Evolutionary conservation across 2,329 filamentous ascomycete species (phyloP).

Genomic region (Aspergillus quadrilineatus): DNA sequence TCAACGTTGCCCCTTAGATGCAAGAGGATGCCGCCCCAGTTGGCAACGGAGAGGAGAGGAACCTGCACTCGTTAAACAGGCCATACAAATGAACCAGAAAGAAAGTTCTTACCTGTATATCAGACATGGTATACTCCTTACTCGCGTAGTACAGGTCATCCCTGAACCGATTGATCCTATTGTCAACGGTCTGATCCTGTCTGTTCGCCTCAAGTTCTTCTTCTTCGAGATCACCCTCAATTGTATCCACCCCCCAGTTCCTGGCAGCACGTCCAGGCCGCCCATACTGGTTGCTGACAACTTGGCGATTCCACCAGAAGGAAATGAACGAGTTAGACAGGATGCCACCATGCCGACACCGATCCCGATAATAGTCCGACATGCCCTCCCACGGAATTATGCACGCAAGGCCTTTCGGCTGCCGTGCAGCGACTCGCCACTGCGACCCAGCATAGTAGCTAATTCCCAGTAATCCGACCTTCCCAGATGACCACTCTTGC

Average conservation of each 20-base stretch:
- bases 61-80: constrained; percentile 6
- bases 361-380: constrained; percentile 58
- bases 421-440: constrained; percentile 55
- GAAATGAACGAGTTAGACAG: constrained; percentile 59
- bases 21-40: constrained; percentile 69
- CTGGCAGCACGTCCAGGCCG: constrained; percentile 49
- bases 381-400: constrained; percentile 59
- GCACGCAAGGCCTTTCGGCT: constrained; percentile 52
- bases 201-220: constrained; percentile 40
- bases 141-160: constrained; percentile 65
- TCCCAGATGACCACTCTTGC: constrained; percentile 52
- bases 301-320: constrained; percentile 68
- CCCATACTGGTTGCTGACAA: constrained; percentile 68
- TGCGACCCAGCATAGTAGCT: constrained; percentile 56
- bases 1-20: constrained; percentile 69
- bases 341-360: constrained; percentile 63
- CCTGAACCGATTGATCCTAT: constrained; percentile 54
- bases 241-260: constrained; percentile 53
- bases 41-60: constrained; percentile 65
- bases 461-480: constrained; percentile 53
- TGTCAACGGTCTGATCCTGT: constrained; percentile 47
- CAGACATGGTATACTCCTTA: constrained; percentile 63
- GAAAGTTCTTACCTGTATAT: constrained; percentile 58
- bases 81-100: background rate
- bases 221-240: constrained; percentile 40